Evolutionary conservation across 1,284 basidiomycete genomes (phyloP), one percentile per base, ranked within the genome.

Genomic region (Tranzscheliella williamsii): DNA sequence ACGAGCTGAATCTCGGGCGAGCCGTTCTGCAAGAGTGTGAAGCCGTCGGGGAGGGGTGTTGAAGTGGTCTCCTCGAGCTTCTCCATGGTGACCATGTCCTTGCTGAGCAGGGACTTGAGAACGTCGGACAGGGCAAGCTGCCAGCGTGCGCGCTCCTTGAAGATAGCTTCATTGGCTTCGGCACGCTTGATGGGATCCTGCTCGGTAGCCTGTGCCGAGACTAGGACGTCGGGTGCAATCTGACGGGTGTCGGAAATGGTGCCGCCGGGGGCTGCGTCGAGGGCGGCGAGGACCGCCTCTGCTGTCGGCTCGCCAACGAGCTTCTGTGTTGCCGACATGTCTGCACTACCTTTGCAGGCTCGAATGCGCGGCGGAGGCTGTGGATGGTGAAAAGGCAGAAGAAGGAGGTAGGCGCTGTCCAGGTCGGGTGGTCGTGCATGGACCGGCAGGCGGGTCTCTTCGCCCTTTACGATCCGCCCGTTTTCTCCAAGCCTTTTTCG

Each of bases 1-100:
- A 71, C 71, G 9, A 76, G 62, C 12, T 73, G 54, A 36, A 69
- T 66, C 52, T 76, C 74, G 31, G 70, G 74, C 38, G 69, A 67
- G 24, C 74, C 74, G 32, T 52, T 46, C 38, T 68, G 67, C 29
- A 62, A 44, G 31, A 62, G 32, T 2, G 33, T 38, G n/a, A 72
- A 72, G 17, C 49, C 43, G 17, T 69, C 42, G 24, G 62, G 51
- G 3, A 65, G 38, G 4, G 62, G 62, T 15, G 55, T 38, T 12
- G 62, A 67, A 26, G 53, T 57, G 33, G 65, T 42, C 47, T 71
- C 68, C 27, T 73, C 68, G 29, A 68, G 52, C 40, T 56, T 62
- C 26, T 55, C 55, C 54, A 51, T 67, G 20, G 39, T 49, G 24
- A 73, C 44, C 70, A 73, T 73, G 26, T 75, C 72, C 34, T 67